A percentile compares a stretch with the other conserved stretches of the same genome.
phyloP scores from a whole-genome alignment of 805 yeast species.

The Candida schatavii region DNA sequence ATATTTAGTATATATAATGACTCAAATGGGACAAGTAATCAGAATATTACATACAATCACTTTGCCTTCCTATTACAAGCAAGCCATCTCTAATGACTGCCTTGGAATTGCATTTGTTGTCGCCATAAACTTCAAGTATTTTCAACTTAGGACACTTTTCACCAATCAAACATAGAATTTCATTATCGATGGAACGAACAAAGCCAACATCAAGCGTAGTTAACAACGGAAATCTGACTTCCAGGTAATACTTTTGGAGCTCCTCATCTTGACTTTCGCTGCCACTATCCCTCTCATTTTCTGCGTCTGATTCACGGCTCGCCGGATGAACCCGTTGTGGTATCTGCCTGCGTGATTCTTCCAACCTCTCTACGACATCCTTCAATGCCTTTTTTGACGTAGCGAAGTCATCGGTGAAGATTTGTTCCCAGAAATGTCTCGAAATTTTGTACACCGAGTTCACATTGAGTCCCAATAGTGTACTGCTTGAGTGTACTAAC shows the following conservation, averaged over 20 bases:
- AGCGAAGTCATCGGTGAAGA: slow-evolving; percentile 37
- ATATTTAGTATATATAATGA: slow-evolving; percentile 3
- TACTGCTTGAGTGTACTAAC: slow-evolving; percentile 57
- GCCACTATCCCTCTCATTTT: slow-evolving; percentile 8
- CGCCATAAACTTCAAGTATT: slow-evolving; percentile 77
- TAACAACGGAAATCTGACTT: slow-evolving; percentile 50
- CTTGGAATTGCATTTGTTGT: slow-evolving; percentile 60
- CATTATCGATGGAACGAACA: slow-evolving; percentile 72
- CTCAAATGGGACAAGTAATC: slow-evolving; percentile 1
- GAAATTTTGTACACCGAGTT: slow-evolving; percentile 69
- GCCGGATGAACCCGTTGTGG: not conserved
- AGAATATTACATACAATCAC: slow-evolving; percentile 52
- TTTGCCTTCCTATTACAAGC: slow-evolving; percentile 71
- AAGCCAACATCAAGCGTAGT: slow-evolving; percentile 76
- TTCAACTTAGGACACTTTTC: slow-evolving; percentile 59
- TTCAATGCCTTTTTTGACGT: slow-evolving; percentile 20
- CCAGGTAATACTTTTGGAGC: slow-evolving; percentile 12
- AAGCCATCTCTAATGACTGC: slow-evolving; percentile 54
- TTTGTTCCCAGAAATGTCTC: slow-evolving; percentile 44
- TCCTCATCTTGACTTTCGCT: slow-evolving; percentile 8
- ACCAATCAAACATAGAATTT: slow-evolving; percentile 54
- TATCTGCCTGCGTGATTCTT: slow-evolving; percentile 7
- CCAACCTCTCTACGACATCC: slow-evolving; percentile 7
- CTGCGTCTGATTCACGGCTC: slow-evolving; percentile 5
- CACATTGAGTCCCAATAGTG: slow-evolving; percentile 66